Evolutionary conservation across 2,329 filamentous ascomycete species (phyloP).

Genomic region (Colletotrichum truncatum): DNA sequence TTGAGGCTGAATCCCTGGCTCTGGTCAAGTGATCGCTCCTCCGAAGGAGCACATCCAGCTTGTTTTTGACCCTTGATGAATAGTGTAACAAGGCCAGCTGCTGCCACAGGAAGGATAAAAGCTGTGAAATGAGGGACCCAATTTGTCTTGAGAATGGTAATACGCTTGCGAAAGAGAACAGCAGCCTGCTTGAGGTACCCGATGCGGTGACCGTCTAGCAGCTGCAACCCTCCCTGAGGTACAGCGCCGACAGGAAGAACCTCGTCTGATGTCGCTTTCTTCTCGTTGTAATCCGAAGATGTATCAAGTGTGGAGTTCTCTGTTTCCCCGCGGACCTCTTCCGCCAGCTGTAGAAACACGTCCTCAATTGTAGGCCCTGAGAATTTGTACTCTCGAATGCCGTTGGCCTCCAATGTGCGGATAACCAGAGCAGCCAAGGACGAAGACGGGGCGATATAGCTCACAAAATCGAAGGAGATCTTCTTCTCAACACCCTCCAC

Average conservation of each 20-base stretch:
- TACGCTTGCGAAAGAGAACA: constrained; percentile 81
- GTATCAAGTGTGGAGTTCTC: background rate
- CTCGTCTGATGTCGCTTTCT: constrained; percentile 34
- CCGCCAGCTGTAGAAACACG: constrained; percentile 86
- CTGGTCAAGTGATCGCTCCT: constrained; percentile 52
- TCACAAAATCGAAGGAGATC: constrained; percentile 74
- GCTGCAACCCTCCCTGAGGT: constrained; percentile 52
- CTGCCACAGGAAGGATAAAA: constrained; percentile 80
- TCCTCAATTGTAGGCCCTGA: constrained; percentile 92
- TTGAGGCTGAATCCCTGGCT: constrained; percentile 49
- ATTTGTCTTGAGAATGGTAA: constrained; percentile 81
- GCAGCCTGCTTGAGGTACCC: constrained; percentile 75
- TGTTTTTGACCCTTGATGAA: constrained; percentile 70
- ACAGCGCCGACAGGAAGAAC: background rate
- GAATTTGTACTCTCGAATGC: constrained; percentile 82
- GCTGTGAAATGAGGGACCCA: constrained; percentile 80
- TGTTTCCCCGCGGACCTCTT: constrained; percentile 70
- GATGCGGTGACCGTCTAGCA: constrained; percentile 75
- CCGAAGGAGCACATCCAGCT: constrained; percentile 60
- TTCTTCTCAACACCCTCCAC: constrained; percentile 67
- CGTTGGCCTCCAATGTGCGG: constrained; percentile 70
- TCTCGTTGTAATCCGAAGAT: constrained; percentile 33
- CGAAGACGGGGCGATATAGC: constrained; percentile 78
- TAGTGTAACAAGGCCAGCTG: constrained; percentile 80
- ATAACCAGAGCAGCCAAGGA: constrained; percentile 77